Evolutionary conservation across 2,329 filamentous ascomycete genomes (phyloP).

Genomic region (Mycogone perniciosa): DNA sequence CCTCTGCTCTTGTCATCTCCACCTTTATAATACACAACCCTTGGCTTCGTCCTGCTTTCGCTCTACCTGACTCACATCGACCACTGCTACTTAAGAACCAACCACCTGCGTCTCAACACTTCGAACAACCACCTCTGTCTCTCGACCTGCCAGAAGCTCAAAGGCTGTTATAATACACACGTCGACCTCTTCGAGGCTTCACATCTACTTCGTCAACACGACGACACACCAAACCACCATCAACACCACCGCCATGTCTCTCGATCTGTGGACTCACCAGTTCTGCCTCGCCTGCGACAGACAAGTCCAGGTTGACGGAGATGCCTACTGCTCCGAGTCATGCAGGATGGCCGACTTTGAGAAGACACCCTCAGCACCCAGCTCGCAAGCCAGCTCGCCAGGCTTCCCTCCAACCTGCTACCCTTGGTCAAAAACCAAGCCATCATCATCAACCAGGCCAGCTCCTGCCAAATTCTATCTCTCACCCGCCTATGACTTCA

Average conservation of each 20-base stretch:
- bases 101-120: constrained; percentile 2
- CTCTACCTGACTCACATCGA: constrained; percentile 16
- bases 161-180: no score
- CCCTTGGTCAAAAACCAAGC: constrained; percentile 38
- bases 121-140: constrained; percentile 2
- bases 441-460: constrained; percentile 9
- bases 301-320: constrained; percentile 63
- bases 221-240: constrained; percentile 14
- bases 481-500: constrained; percentile 70
- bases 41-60: constrained; percentile 11
- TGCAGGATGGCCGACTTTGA: constrained; percentile 87
- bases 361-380: constrained; percentile 49
- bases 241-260: constrained; percentile 39
- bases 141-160: constrained; percentile 9
- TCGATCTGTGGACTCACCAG: constrained; percentile 72
- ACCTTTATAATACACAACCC: background rate
- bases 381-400: constrained; percentile 54
- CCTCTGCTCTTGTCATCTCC: constrained; percentile 3
- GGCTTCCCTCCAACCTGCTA: constrained; percentile 45
- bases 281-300: constrained; percentile 93
- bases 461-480: constrained; percentile 54
- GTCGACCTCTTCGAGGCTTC: constrained; percentile 10
- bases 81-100: constrained; percentile 5
- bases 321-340: constrained; percentile 85
- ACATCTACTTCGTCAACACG: constrained; percentile 1